Base-by-base conservation (phyloP, 1,284 basidiomycete species). In the Cutaneotrichosporon arboriforme region DNA sequence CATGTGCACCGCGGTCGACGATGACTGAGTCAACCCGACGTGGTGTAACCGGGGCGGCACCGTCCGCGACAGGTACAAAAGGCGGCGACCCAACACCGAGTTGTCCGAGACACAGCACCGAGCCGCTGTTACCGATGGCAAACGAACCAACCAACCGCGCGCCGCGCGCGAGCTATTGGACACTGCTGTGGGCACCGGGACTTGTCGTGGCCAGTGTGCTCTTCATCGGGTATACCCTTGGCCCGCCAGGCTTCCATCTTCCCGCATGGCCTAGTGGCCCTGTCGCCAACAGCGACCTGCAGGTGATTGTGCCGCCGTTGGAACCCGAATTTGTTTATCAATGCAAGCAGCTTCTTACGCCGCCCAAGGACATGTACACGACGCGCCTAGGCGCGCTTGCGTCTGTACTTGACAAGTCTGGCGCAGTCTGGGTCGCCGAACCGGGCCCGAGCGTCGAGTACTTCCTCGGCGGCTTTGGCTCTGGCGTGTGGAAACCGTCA, bases 371-470 rank as follows among this genome's bases (percentile, higher is more conserved):
- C 4, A 59, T 49, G 9, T 55, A 60, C 48, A 37, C 54, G 3
- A 15, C 14, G 9, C 63, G 65, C 8, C 26, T 66, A 2, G 43
- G 54, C 17, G 42, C 43, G 12, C 55, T 67, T 12, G 51, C 40
- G 12, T 13, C 22, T 2, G 50, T 51, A 3, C 57, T 67, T 23
- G 2, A 3, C 13, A 26, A 14, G 42, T 14, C 18, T 17, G 37
- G 26, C 47, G 35, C 14, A 35, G 57, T 61, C 17, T 74, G 62
- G 57, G 79, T 90, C 41, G 81, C 84, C 8, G 88, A 90, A 69
- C 87, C 88, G 9, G 83, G 86, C 0, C 80, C 87, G 4, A 86
- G 79, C 49, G 82, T 84, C 0, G 73, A 78, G 2, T 92, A 83
- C 77, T 90, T 82, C 64, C 81, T 79, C 34, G 89, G 89, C 62